A percentile compares a stretch with the other conserved stretches of the same genome.
These are phyloP conservation scores for Trichothecium sympodiale DNA, from an alignment of 2,329 filamentous ascomycete genomes.

Conservation along the genomic window DNA sequence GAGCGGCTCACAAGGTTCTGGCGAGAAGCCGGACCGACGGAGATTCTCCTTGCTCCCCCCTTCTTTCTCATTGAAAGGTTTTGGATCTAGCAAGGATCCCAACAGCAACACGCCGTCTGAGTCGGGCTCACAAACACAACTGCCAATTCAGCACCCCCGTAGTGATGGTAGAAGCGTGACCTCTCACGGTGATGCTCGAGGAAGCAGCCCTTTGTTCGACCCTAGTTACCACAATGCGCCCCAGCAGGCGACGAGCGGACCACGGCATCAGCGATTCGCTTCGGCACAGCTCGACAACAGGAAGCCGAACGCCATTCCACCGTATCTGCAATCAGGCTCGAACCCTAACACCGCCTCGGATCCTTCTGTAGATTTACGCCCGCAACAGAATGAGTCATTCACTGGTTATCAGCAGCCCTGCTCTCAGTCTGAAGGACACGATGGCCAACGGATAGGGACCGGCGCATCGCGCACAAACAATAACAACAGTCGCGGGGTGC, in stretches of 20 bases:
- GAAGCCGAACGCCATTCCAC: constrained; percentile 31
- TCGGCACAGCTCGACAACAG: constrained; percentile 27
- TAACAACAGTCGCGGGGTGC: constrained; percentile 33
- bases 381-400: constrained; percentile 26
- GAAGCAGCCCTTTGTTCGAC: constrained; percentile 27
- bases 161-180: constrained; percentile 19
- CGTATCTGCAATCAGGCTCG: constrained; percentile 32
- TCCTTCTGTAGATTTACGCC: constrained; percentile 38
- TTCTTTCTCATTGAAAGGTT: constrained; percentile 53
- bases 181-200: constrained; percentile 21
- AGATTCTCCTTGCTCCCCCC: constrained; percentile 62
- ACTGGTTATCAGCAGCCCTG: constrained; percentile 31
- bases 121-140: constrained; percentile 38
- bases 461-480: constrained; percentile 19
- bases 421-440: constrained; percentile 30
- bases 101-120: constrained; percentile 32
- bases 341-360: constrained; percentile 41
- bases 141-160: constrained; percentile 37
- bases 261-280: constrained; percentile 28
- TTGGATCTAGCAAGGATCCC: constrained; percentile 48
- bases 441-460: constrained; percentile 25
- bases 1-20: constrained; percentile 40
- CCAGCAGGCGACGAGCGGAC: constrained; percentile 18
- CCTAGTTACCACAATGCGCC: constrained; percentile 22
- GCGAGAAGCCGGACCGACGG: constrained; percentile 47